These are phyloP conservation scores for Rubroshorea leprosula DNA, from an alignment of 345 rosid genomes.

Conservation along the genomic window DNA sequence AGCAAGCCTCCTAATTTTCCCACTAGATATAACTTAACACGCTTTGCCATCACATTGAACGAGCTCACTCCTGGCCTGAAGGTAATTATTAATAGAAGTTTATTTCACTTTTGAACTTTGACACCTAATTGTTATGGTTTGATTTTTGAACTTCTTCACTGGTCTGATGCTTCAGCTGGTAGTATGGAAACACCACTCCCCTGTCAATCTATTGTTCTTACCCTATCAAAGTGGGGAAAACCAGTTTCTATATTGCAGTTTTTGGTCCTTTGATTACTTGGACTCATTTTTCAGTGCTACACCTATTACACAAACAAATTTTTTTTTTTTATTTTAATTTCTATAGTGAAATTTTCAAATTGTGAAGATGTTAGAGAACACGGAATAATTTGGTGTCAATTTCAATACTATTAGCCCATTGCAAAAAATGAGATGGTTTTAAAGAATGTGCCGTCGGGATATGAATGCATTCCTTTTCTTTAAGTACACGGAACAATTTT, in stretches of 20 bases:
- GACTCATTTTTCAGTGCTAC: neutral
- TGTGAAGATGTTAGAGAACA: no score
- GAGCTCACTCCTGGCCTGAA: conserved; percentile 79
- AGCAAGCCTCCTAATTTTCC: conserved; percentile 66
- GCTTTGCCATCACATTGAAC: conserved; percentile 80
- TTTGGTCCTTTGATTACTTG: no score
- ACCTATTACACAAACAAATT: neutral
- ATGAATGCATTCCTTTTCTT: neutral
- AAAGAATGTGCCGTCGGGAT: no score
- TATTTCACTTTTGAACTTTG: neutral
- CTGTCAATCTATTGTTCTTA: neutral
- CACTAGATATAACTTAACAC: conserved; percentile 84
- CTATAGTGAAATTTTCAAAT: no score
- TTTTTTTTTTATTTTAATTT: neutral
- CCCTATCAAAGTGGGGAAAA: neutral
- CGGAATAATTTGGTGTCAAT: no score
- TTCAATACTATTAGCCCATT: no score
- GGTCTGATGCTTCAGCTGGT: no score
- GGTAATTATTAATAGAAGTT: conserved; percentile 33
- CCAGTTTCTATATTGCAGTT: no score
- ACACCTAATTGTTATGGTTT: neutral
- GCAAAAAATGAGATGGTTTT: no score
- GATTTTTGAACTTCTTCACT: neutral
- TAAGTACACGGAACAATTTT: neutral
- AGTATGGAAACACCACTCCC: no score